Conservation (phyloP, 805 yeast species). For the Saccharomycopsis javanensis region DNA sequence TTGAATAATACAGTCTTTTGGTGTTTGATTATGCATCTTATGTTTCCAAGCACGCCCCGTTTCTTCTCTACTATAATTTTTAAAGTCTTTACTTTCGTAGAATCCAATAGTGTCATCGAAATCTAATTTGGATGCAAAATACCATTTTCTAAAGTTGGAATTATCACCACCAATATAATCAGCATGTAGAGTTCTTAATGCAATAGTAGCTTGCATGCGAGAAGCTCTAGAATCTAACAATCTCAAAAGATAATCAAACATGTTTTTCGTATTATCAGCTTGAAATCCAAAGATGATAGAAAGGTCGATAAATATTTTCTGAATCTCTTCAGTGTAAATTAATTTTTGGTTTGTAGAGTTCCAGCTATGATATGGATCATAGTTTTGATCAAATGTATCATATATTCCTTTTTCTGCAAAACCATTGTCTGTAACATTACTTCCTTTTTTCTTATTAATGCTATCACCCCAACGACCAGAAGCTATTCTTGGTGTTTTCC, state of each 20-base stretch:
- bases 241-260: constrained; percentile 55
- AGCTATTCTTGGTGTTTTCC: constrained; percentile 90
- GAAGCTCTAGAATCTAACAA: constrained; percentile 61
- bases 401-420: constrained; percentile 34
- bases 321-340: constrained; percentile 43
- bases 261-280: constrained; percentile 50
- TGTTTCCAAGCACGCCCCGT: constrained; percentile 42
- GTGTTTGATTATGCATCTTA: constrained; percentile 39
- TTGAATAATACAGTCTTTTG: constrained; percentile 51
- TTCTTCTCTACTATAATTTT: constrained; percentile 28
- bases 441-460: constrained; percentile 29
- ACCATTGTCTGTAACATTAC: constrained; percentile 31
- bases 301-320: constrained; percentile 43
- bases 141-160: constrained; percentile 67
- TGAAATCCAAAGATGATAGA: constrained; percentile 59
- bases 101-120: constrained; percentile 40
- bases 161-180: constrained; percentile 68
- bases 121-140: constrained; percentile 65
- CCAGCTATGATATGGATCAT: constrained; percentile 50
- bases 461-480: constrained; percentile 52
- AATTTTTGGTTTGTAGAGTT: constrained; percentile 29
- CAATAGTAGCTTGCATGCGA: constrained; percentile 46
- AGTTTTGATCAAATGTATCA: constrained; percentile 34
- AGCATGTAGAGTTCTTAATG: constrained; percentile 54
- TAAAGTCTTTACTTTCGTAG: constrained; percentile 17